Conservation (phyloP, 129 eudicot genomes). For the Escallonia rubra region DNA sequence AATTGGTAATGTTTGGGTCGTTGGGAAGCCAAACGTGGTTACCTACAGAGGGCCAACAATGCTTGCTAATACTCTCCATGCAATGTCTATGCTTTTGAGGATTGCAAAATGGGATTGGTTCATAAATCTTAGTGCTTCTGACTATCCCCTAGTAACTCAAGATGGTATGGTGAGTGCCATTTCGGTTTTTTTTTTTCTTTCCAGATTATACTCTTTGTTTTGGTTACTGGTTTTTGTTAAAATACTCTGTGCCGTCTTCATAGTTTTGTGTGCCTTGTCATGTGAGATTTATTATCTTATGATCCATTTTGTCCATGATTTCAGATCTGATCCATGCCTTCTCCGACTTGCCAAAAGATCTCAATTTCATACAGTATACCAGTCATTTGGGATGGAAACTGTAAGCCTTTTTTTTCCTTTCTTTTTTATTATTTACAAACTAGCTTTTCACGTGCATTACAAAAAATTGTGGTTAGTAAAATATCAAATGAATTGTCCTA, state of each 20-base stretch:
- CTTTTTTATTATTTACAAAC: not conserved
- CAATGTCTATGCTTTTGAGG: conserved; percentile 70
- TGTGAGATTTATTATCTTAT: too few species aligned
- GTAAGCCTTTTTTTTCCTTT: conserved; percentile 37
- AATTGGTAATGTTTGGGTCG: conserved; percentile 76
- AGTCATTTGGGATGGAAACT: conserved; percentile 92
- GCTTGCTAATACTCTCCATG: conserved; percentile 88
- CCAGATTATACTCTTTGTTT: not conserved
- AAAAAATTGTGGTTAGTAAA: too few species aligned
- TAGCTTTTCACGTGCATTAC: not conserved
- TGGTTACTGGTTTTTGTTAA: not conserved
- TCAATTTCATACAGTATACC: conserved; percentile 76
- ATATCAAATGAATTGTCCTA: too few species aligned
- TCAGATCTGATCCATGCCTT: conserved; percentile 91
- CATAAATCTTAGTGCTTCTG: conserved; percentile 95
- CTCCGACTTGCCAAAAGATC: conserved; percentile 67
- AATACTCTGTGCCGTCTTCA: not conserved
- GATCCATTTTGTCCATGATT: conserved; percentile 12
- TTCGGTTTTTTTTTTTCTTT: not conserved
- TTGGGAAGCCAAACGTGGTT: conserved; percentile 72
- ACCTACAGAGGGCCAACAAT: conserved; percentile 94
- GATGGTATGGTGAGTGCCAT: conserved; percentile 98
- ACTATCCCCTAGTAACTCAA: conserved; percentile 95
- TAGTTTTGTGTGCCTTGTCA: too few species aligned
- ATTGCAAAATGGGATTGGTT: conserved; percentile 84